Conservation (phyloP, 2,329 filamentous ascomycete species). For the Saccharata proteae region DNA sequence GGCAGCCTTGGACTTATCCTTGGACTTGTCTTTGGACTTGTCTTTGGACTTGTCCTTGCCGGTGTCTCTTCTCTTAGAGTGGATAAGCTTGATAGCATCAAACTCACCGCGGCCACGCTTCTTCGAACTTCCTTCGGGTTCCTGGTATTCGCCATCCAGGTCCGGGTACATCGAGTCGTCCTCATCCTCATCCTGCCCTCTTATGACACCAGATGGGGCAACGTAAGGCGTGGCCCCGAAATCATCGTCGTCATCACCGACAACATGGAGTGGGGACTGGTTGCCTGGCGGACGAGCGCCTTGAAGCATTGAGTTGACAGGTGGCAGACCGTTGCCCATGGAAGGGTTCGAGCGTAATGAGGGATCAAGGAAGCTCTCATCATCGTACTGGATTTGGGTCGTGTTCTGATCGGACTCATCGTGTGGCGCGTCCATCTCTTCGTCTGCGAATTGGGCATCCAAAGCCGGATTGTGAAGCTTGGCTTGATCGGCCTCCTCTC, state of each 20-base stretch:
- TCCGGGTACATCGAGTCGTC: constrained; percentile 16
- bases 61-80: constrained; percentile 15
- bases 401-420: not conserved
- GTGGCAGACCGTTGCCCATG: not conserved
- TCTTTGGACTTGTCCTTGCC: constrained; percentile 14
- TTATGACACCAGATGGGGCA: constrained; percentile 11
- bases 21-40: constrained; percentile 23
- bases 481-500: constrained; percentile 41
- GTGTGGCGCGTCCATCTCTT: constrained; percentile 18
- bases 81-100: constrained; percentile 13
- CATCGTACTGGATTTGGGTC: constrained; percentile 6
- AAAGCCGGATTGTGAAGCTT: constrained; percentile 35
- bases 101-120: constrained; percentile 20
- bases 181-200: constrained; percentile 12
- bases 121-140: constrained; percentile 14
- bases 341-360: constrained; percentile 4
- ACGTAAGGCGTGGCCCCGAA: constrained; percentile 5
- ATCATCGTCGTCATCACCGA: not conserved
- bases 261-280: not conserved
- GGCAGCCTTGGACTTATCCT: constrained; percentile 21
- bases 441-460: constrained; percentile 34
- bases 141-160: constrained; percentile 18
- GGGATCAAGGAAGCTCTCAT: constrained; percentile 7
- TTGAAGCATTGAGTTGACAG: constrained; percentile 14
- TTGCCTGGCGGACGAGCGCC: constrained; percentile 11